These are phyloP conservation scores for Trichoderma pleuroti DNA, from an alignment of 2,329 filamentous ascomycete genomes.

Conservation along the genomic window DNA sequence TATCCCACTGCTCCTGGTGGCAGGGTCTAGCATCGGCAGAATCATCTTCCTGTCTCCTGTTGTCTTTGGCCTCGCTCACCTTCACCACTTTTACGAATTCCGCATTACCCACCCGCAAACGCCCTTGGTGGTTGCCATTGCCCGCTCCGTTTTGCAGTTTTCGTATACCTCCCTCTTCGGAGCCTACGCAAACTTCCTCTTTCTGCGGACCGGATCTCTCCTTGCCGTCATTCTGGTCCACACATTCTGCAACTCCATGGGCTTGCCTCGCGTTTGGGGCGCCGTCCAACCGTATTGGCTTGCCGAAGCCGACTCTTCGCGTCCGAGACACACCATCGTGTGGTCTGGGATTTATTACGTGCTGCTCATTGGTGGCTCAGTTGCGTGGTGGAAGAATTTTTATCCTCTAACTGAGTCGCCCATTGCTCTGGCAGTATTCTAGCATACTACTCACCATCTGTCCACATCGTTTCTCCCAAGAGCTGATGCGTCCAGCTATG, in stretches of 20 bases:
- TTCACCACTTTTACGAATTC: conserved; percentile 97
- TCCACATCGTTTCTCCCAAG: not conserved
- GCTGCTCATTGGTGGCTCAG: conserved; percentile 67
- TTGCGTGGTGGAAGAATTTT: conserved; percentile 66
- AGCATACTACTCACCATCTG: conserved; percentile 22
- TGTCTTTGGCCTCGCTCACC: conserved; percentile 87
- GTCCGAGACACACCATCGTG: conserved; percentile 25
- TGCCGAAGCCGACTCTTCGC: conserved; percentile 24
- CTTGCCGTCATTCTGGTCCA: conserved; percentile 73
- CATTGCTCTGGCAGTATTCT: conserved; percentile 31
- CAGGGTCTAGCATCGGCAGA: conserved; percentile 51
- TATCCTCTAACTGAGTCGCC: conserved; percentile 64
- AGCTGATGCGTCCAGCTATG: not conserved
- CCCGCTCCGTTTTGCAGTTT: conserved; percentile 79
- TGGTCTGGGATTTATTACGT: conserved; percentile 81
- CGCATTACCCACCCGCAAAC: conserved; percentile 72
- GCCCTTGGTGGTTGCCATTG: conserved; percentile 57
- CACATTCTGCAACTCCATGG: conserved; percentile 88
- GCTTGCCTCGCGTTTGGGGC: conserved; percentile 83
- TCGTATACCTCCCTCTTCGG: conserved; percentile 90
- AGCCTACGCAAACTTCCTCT: conserved; percentile 87
- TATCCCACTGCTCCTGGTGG: conserved; percentile 75
- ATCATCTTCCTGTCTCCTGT: conserved; percentile 81
- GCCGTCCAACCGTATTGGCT: conserved; percentile 57
- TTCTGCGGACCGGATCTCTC: conserved; percentile 78